Evolutionary conservation across 371 early-diverging fungal species (phyloP), one percentile per base, ranked within the genome.

Genomic region (Zopfochytrium polystomum): DNA sequence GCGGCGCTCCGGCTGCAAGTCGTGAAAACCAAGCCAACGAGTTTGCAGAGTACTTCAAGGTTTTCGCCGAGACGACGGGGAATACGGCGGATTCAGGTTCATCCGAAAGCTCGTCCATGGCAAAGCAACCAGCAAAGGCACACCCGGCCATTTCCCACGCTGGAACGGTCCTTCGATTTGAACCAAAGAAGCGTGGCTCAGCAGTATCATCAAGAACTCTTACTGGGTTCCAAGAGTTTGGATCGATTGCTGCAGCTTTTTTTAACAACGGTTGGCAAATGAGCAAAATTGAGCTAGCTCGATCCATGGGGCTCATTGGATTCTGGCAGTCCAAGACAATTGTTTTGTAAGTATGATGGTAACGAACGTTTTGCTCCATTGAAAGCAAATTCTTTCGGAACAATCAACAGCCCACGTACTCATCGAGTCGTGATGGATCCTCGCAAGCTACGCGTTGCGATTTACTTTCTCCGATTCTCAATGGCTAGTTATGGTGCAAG

Each of bases 251-350:
- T 9, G 38, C 59, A 2, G 63, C 68, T 7, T 67, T 67, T 34
- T 67, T 67, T 38, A 62, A 62, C 31, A 51, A 62, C 2, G 68
- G 68, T 1, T 67, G 68, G 68, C 56, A 61, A 32, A 42, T 67
- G 1, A 53, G 25, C 29, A 63, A 62, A 45, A 11, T 45, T 26
- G 63, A 67, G 23, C 54, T 67, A 27, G 63, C 54, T 1, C 23
- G 55, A 13, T 20, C 68, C 7, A 11, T 59, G 22, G 22, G 54
- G 11, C 52, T 67, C 30, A 49, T 67, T 47, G 43, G 52, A 23
- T 55, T 58, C 47, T 67, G 58, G 53, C 51, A 50, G 18, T 38
- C 38, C 18, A 7, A 38, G 18, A 38, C 7, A 11, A 7, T 7
- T 18, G 11, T 38, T 38, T 18, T 18, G 38, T 38, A 38, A 38